Conservation (phyloP, 257 asterid genomes). For the Anisodus acutangulus region DNA sequence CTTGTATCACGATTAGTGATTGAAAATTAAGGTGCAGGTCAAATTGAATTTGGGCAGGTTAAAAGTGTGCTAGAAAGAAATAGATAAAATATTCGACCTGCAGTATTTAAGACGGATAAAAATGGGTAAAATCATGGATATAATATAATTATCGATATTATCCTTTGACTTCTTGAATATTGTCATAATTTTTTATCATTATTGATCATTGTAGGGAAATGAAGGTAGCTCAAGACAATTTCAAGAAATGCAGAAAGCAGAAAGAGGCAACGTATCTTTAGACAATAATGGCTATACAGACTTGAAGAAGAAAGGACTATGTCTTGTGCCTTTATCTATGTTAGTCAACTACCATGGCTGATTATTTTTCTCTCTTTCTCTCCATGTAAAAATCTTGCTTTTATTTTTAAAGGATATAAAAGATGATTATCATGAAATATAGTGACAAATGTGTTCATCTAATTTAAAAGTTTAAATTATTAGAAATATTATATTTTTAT, state of each 20-base stretch:
- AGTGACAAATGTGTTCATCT: background rate
- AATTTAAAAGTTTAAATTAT: too few species aligned
- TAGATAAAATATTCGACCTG: background rate
- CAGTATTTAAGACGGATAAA: too few species aligned
- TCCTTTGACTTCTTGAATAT: background rate
- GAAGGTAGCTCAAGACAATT: constrained; percentile 29
- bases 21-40: background rate
- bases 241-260: constrained; percentile 27
- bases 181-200: background rate
- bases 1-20: too few species aligned
- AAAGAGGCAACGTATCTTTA: constrained; percentile 33
- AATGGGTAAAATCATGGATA: too few species aligned
- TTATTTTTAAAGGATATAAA: background rate
- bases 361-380: background rate
- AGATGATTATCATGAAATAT: background rate
- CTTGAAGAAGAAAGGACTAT: constrained; percentile 57
- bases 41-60: background rate
- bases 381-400: background rate
- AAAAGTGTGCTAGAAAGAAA: background rate
- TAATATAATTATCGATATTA: background rate
- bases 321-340: constrained; percentile 62
- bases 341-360: constrained; percentile 45
- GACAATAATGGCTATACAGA: constrained; percentile 42
- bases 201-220: constrained; percentile 40
- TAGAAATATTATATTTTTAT: too few species aligned